These are phyloP conservation scores for Penstemon davidsonii DNA, from an alignment of 257 asterid genomes.

Conservation along the genomic window DNA sequence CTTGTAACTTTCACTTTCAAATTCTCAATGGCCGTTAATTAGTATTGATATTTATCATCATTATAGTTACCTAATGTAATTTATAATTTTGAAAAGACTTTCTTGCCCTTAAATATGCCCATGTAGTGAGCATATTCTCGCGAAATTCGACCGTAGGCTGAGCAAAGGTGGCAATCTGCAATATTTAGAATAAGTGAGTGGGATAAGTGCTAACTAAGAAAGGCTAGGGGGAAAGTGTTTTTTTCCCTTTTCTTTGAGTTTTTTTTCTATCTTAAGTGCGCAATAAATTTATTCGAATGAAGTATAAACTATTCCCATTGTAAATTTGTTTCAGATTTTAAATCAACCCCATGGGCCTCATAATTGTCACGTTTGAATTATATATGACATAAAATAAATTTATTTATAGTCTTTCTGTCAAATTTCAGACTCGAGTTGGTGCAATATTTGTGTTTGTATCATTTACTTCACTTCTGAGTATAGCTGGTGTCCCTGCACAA, in stretches of 20 bases:
- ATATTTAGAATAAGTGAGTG: too few relatives aligned
- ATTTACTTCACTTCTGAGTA: conserved; percentile 77
- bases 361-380: not conserved
- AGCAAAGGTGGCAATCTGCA: too few relatives aligned
- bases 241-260: not conserved
- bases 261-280: not conserved
- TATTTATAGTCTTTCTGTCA: not conserved
- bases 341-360: not conserved
- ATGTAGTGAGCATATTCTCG: too few relatives aligned
- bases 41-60: too few relatives aligned
- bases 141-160: too few relatives aligned
- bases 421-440: conserved; percentile 83
- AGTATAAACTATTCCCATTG: not conserved
- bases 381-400: not conserved
- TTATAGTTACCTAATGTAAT: too few relatives aligned
- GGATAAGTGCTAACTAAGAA: too few relatives aligned
- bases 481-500: conserved; percentile 90
- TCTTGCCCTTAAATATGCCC: too few relatives aligned
- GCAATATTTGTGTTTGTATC: conserved; percentile 84
- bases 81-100: too few relatives aligned
- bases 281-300: not conserved
- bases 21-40: too few relatives aligned
- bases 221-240: too few relatives aligned
- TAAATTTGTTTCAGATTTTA: not conserved
- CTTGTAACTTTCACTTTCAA: too few relatives aligned